Evolutionary conservation across 345 rosid species (phyloP), one percentile per base, ranked within the genome.

Genomic region (Heritiera littoralis): DNA sequence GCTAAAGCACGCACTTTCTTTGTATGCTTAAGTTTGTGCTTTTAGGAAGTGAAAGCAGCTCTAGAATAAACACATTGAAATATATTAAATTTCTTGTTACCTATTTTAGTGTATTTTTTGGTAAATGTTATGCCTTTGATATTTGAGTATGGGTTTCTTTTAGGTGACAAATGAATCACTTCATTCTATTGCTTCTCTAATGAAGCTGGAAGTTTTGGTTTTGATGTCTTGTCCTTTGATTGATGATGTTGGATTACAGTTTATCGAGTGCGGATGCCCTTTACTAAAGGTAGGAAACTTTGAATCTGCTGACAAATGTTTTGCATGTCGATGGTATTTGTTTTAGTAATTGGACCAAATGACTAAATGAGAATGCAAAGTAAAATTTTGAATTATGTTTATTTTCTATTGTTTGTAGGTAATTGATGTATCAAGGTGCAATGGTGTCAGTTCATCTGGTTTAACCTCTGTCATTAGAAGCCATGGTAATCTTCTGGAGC

Each of bases 391-490:
- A 23, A 23, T 14, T 60, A 82, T 51, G 35, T 56, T 43, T 60
- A 9, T n/a, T 45, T 69, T 35, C 3, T 69, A 17, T 63, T 61
- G 66, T 38, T 48, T 65, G 46, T 86, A 93, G 99, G 92, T 76
- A 49, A 71, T 95, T 52, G 91, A 92, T 85, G 86, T 92, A 45
- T 89, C 97, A 0, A 95, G 99, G 84, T 93, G 99, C 78, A 94
- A 87, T 48, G 78, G 81, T 72, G 81, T 95, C 81, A 88, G 85
- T 83, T 84, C 87, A 8, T 84, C 84, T 52, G 89, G 99, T 78
- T 78, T 90, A 77, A 77, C 80, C 78, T 79, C 87, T 79, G 70
- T 91, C 6, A 70, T 89, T 66, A 84, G 84, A 86, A 90, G 94
- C 76, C 98, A 95, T 75, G 77, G 83, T 75, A 77, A 80, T 79